Percentiles rank a stretch among this genome's conserved stretches.
Evolutionary conservation across 148 eudicot genomes (phyloP).

Genomic region (Rhododendron kiyosumense): DNA sequence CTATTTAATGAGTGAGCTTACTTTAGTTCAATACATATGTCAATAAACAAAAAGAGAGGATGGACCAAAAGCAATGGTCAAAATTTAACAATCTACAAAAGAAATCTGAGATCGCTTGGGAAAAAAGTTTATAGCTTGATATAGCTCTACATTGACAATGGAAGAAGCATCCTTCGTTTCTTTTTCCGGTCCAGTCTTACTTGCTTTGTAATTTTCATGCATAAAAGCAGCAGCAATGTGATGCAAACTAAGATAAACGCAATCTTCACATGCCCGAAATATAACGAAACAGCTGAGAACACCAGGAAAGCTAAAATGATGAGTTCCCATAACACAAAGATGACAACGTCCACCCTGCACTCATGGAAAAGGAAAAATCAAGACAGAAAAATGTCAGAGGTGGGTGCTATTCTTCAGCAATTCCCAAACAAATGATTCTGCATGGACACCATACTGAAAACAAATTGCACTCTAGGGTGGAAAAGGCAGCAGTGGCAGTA

Average conservation of each 20-base stretch:
- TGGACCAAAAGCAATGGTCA: conserved; percentile 20
- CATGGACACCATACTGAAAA: neutral
- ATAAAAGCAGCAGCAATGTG: conserved; percentile 62
- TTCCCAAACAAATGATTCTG: neutral
- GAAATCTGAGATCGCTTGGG: neutral
- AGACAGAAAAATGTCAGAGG: conserved; percentile 18
- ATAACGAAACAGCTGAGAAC: conserved; percentile 84
- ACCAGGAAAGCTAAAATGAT: conserved; percentile 82
- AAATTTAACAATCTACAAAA: conserved; percentile 13
- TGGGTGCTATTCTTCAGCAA: neutral
- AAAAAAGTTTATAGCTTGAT: neutral
- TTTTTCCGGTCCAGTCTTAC: conserved; percentile 82
- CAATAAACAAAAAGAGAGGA: conserved; percentile 11
- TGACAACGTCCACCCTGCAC: conserved; percentile 89
- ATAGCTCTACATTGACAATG: conserved; percentile 73
- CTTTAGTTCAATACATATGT: conserved; percentile 16
- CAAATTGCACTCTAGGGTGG: neutral
- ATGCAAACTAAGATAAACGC: conserved; percentile 67
- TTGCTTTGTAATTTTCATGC: conserved; percentile 94
- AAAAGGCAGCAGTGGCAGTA: neutral
- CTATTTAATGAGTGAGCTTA: conserved; percentile 20
- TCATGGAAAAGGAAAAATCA: conserved; percentile 15
- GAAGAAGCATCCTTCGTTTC: conserved; percentile 98
- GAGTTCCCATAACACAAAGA: conserved; percentile 96
- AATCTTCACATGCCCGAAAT: conserved; percentile 74